Evolutionary conservation across 2,329 filamentous ascomycete species (phyloP), one percentile per base, ranked within the genome.

Genomic region (Curvularia lunata): DNA sequence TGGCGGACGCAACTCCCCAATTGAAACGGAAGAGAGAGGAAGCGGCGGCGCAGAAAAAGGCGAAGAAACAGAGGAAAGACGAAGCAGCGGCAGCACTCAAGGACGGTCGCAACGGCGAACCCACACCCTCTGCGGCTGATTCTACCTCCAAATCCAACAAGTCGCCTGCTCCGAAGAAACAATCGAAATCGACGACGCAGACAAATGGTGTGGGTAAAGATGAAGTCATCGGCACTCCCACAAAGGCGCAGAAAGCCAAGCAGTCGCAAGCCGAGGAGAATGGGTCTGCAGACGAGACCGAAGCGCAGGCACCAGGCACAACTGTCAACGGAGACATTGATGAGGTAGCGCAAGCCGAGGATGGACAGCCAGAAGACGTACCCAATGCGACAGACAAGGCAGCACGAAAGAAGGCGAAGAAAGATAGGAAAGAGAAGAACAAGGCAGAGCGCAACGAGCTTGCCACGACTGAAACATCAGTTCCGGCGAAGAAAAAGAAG

Each of bases 11-110:
- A 49, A 65, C 65, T 28, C 61, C 67, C 37, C 65, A 69, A 30
- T 48, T 75, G 48, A 77, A 78, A 56, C 52, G 63, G 55, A 73
- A 71, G 71, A 66, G 59, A 48, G 69, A 67, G 56, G 72, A 64
- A 28, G 65, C 61, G 5, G 69, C 66, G 55, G 63, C 67, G 48
- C 63, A 67, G 53, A 72, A 74, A 58, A 71, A 66, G 58, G 60
- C 65, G 12, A 75, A 70, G 56, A 75, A 62, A 43, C 63, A 67
- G 46, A 68, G 64, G 50, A 73, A 67, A 62, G 65, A 61, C 42
- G 66, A 65, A 37, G 66, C 60, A 40, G 56, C 60, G 52, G 59
- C 56, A 3, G 58, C 54, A 48, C 59, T 47, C 42, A 28, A 55
- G 23, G 48, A 55, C 32, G 32, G 51, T 58, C 56, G 56, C 56